Percentiles rank a stretch among this genome's conserved stretches.
phyloP scores from a whole-genome alignment of 257 asterid species.

The Thymus quinquecostatus region DNA sequence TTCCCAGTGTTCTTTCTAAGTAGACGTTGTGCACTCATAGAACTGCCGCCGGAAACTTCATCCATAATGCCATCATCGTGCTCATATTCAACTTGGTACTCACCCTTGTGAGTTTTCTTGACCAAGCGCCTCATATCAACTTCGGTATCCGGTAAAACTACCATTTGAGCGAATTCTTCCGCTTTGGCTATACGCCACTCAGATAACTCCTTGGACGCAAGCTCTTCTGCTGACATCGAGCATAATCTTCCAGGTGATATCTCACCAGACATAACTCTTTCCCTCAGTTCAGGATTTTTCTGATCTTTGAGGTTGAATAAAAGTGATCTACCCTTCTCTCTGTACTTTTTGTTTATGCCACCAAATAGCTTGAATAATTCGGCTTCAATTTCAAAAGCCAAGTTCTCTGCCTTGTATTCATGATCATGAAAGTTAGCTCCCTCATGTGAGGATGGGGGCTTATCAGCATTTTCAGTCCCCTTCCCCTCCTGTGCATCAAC shows the following conservation, averaged over 20 bases:
- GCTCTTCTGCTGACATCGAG: constrained; percentile 99
- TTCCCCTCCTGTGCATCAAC: constrained; percentile 59
- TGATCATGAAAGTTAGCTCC: constrained; percentile 36
- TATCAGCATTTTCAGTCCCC: constrained; percentile 44
- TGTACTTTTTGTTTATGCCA: constrained; percentile 91
- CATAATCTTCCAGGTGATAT: constrained; percentile 81
- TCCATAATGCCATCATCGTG: constrained; percentile 55
- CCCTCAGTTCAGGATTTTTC: constrained; percentile 89
- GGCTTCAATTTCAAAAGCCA: constrained; percentile 68
- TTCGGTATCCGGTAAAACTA: constrained; percentile 87
- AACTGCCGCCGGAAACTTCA: constrained; percentile 69
- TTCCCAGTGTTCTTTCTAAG: constrained; percentile 38
- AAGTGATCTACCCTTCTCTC: constrained; percentile 95
- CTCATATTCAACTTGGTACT: constrained; percentile 84
- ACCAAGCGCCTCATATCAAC: constrained; percentile 79
- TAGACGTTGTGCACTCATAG: constrained; percentile 38
- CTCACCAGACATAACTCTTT: constrained; percentile 85
- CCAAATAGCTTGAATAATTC: constrained; percentile 80
- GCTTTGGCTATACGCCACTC: constrained; percentile 97
- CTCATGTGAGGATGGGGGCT: constrained; percentile 38
- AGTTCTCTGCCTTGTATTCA: constrained; percentile 31
- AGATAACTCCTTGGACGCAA: constrained; percentile 96
- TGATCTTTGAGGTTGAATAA: constrained; percentile 92
- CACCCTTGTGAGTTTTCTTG: constrained; percentile 98
- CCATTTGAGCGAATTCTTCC: constrained; percentile 87